phyloP scores from a whole-genome alignment of 2,329 filamentous ascomycete species.

The Fusarium sp. region DNA sequence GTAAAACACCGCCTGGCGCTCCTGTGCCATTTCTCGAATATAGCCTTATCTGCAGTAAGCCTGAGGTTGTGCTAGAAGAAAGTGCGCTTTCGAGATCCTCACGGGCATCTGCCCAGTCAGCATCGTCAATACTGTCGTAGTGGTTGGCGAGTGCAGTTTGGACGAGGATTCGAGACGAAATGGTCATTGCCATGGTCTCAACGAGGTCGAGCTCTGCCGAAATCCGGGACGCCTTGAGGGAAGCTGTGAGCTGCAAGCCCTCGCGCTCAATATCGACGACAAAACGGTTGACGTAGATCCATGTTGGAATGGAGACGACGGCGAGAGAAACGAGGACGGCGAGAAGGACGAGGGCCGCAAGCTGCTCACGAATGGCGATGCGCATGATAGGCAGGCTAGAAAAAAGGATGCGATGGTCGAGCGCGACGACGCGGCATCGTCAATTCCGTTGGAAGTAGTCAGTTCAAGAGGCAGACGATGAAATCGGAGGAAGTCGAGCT shows the following conservation, averaged over 20 bases:
- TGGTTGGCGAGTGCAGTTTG: conserved; percentile 64
- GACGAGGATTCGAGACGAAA: conserved; percentile 73
- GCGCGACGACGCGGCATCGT: conserved; percentile 45
- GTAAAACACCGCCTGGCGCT: conserved; percentile 60
- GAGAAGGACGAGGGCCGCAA: conserved; percentile 81
- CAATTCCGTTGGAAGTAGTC: conserved; percentile 28
- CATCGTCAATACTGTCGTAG: conserved; percentile 56
- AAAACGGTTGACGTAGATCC: conserved; percentile 67
- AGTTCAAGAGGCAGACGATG: conserved; percentile 20
- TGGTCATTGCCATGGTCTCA: conserved; percentile 77
- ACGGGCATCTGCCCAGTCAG: conserved; percentile 70
- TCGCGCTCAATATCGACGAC: conserved; percentile 64
- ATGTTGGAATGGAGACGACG: conserved; percentile 82
- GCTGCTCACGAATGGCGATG: conserved; percentile 87
- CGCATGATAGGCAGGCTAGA: conserved; percentile 68
- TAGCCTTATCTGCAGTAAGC: conserved; percentile 76
- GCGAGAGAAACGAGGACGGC: conserved; percentile 79
- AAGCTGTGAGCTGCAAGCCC: conserved; percentile 80
- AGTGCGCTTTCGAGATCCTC: conserved; percentile 79
- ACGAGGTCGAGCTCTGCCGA: conserved; percentile 82
- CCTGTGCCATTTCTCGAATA: conserved; percentile 76
- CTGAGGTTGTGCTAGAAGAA: conserved; percentile 65
- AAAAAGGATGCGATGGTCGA: conserved; percentile 31
- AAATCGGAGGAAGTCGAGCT: conserved; percentile 10
- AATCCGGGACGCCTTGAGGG: conserved; percentile 86